These are phyloP conservation scores for Telfairia occidentalis DNA, from an alignment of 331 rosid genomes.

Conservation along the genomic window DNA sequence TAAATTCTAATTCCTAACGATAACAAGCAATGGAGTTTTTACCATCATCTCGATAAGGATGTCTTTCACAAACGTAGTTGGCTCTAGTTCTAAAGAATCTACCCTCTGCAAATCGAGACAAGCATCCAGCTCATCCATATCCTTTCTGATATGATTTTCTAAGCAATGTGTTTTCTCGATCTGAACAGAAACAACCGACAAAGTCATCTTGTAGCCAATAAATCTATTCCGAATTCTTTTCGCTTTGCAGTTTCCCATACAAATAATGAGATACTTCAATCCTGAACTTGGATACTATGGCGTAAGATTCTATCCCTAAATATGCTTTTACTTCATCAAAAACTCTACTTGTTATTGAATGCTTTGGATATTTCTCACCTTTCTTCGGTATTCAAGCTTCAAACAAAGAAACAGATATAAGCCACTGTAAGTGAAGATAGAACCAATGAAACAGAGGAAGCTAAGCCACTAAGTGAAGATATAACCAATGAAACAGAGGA, in stretches of 20 bases:
- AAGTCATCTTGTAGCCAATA: neutral
- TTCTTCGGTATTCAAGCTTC: slow-evolving; percentile 1
- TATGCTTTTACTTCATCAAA: neutral
- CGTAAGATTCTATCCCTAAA: neutral
- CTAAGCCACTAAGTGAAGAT: neutral
- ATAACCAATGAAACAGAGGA: neutral
- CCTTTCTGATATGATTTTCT: neutral
- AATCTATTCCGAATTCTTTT: neutral
- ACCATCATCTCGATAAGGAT: neutral
- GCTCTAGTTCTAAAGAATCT: neutral
- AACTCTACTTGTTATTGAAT: neutral
- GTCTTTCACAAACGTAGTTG: neutral
- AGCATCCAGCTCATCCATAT: neutral
- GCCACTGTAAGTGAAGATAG: neutral
- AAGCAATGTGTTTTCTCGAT: neutral
- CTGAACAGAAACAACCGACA: neutral
- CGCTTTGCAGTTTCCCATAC: neutral
- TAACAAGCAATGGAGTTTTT: neutral
- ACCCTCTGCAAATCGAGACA: neutral
- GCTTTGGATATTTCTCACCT: neutral
- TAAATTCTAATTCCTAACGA: neutral
- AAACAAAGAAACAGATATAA: neutral
- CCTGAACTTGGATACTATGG: neutral
- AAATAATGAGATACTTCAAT: neutral
- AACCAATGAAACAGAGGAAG: neutral